Conservation (phyloP, 2,329 filamentous ascomycete genomes). For the Stylonectria norvegica region DNA sequence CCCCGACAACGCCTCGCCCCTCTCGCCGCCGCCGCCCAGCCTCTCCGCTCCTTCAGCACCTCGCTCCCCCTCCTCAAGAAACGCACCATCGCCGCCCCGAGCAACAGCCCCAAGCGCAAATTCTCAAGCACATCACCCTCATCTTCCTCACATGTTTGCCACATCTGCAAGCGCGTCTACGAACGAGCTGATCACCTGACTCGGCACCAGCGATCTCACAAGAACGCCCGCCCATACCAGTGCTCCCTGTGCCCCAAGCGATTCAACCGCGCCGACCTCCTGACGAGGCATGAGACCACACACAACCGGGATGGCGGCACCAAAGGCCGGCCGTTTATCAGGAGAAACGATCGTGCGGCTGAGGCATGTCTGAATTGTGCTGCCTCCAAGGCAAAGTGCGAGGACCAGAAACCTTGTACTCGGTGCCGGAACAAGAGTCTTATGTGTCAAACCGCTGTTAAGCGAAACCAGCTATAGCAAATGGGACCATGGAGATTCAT, state of each 20-base stretch:
- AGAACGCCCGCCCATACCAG: slow-evolving; percentile 27
- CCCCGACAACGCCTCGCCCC: slow-evolving; percentile 11
- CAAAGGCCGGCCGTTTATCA: slow-evolving; percentile 26
- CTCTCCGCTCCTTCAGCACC: slow-evolving; percentile 29
- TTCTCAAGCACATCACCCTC: slow-evolving; percentile 23
- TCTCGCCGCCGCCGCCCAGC: not conserved
- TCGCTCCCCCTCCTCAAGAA: slow-evolving; percentile 35
- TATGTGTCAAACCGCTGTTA: slow-evolving; percentile 24
- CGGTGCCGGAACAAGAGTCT: slow-evolving; percentile 27
- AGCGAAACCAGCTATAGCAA: too few relatives aligned
- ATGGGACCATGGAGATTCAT: too few relatives aligned
- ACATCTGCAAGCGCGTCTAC: slow-evolving; percentile 27
- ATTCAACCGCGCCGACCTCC: slow-evolving; percentile 26
- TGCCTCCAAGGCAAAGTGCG: slow-evolving; percentile 26
- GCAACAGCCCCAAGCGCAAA: slow-evolving; percentile 28
- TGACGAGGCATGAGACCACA: slow-evolving; percentile 26
- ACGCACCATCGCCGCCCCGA: slow-evolving; percentile 34
- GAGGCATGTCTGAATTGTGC: slow-evolving; percentile 28
- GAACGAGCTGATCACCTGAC: slow-evolving; percentile 27
- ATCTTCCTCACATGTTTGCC: slow-evolving; percentile 26
- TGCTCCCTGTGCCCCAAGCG: slow-evolving; percentile 27
- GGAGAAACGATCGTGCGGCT: slow-evolving; percentile 23
- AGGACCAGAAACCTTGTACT: slow-evolving; percentile 26
- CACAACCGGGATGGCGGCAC: slow-evolving; percentile 26
- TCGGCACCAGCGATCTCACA: slow-evolving; percentile 25